phyloP scores from a whole-genome alignment of 1,284 basidiomycete genomes.

The Amylostereum areolatum region DNA sequence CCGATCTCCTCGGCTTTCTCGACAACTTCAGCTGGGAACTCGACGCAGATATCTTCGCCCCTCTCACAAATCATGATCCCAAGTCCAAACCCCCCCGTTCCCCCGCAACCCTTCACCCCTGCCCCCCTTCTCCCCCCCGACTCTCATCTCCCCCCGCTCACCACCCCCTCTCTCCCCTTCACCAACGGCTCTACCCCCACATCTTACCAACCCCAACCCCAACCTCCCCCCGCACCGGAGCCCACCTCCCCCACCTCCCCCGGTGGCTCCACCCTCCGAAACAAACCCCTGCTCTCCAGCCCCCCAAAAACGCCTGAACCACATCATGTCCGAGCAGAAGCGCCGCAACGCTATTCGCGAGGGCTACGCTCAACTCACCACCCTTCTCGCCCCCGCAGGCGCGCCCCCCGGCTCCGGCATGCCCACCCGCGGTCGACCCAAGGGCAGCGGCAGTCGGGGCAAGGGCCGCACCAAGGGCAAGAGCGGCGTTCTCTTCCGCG shows the following conservation, averaged over 20 bases:
- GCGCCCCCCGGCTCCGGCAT: conserved; percentile 56
- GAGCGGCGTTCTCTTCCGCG: conserved; percentile 75
- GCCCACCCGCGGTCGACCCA: conserved; percentile 72
- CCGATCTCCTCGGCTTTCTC: conserved; percentile 68
- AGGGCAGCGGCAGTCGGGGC: conserved; percentile 56
- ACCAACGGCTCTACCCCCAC: conserved; percentile 4
- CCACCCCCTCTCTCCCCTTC: background rate
- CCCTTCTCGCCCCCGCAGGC: conserved; percentile 69
- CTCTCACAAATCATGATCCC: too few relatives aligned
- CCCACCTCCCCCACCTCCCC: background rate
- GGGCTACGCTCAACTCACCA: conserved; percentile 79
- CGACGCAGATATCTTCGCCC: conserved; percentile 22
- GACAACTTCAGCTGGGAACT: conserved; percentile 71
- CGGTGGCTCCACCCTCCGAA: background rate
- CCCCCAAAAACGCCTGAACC: conserved; percentile 91
- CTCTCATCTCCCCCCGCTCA: background rate
- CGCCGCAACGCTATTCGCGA: conserved; percentile 85
- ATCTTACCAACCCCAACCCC: background rate
- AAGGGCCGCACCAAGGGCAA: conserved; percentile 62
- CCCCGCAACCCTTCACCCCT: background rate
- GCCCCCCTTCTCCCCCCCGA: background rate
- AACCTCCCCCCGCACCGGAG: background rate
- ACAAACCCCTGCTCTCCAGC: conserved; percentile 55
- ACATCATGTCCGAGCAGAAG: conserved; percentile 91
- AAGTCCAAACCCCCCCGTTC: background rate